Evolutionary conservation across 495 filamentous ascomycete species (phyloP), one percentile per base, ranked within the genome.

Genomic region (Aspergillus avenaceus): DNA sequence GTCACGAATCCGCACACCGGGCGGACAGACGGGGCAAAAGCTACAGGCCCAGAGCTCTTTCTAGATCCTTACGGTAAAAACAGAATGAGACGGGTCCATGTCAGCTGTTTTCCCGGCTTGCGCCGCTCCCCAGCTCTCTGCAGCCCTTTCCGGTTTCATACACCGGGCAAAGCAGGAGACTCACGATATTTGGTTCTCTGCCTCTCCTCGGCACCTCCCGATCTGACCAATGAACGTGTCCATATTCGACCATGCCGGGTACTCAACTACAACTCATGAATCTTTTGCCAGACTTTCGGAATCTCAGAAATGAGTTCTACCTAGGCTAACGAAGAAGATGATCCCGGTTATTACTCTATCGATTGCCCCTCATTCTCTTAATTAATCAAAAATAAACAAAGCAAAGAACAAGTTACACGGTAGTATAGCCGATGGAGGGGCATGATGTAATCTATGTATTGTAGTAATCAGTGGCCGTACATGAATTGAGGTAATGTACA

Each of bases 101-200:
- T 43, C 48, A 59, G 52, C 50, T 51, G 19, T 41, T 43, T 58
- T 60, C 60, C 68, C 68, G 68, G 58, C 58, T 61, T 63, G 62
- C 68, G 60, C 68, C 68, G 68, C 60, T 55, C 32, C 32, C 50
- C 53, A 58, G 47, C 51, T 63, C 53, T 57, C 58, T 64, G 55
- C 56, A 59, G 59, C 62, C 62, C 58, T 72, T 72, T 73, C 72
- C 70, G 69, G 67, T 75, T 74, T 74, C 70, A 73, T 69, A 73
- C 69, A 74, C 72, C 72, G 72, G 72, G 69, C 62, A 72, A 74
- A 72, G 62, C 72, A 75, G 72, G 72, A 72, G 65, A 60, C 23
- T 60, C 63, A 73, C 68, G 67, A 70, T 73, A 71, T 73, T 63
- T 65, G 46, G 43, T 4, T 24, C 48, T 41, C 14, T 34, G 19